Base-by-base conservation (phyloP, 2,329 filamentous ascomycete genomes). In the Aspergillus fijiensis region DNA sequence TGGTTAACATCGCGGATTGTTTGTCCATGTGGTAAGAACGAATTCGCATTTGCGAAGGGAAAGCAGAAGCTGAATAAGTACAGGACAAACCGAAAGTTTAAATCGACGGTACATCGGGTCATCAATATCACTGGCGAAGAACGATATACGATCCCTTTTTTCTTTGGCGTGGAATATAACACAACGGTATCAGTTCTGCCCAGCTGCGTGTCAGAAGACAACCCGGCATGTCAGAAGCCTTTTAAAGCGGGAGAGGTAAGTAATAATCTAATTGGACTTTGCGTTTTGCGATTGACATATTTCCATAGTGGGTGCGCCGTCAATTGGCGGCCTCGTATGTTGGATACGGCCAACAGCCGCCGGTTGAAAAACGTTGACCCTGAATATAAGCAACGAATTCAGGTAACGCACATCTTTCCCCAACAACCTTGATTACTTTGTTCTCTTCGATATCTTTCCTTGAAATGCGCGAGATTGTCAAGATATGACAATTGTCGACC, bases 101-200 rank as follows among this genome's bases (percentile, higher is more conserved):
- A 72, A 51, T 77, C 74, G 2, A 78, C 76, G 14, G 59, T 76
- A 10, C 77, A 79, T 57, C 70, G 77, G 0, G 77, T 76, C 1
- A 76, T 76, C 49, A 79, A 79, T 61, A 56, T 72, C 7, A 74
- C 73, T 1, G 75, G 73, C 0, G 51, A 71, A 48, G 76, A 79
- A 62, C 65, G 77, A 0, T 78, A 77, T 58, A 74, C 71, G 4
- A 74, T 79, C 25, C 75, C 76, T 0, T 76, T 80, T 48, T 80
- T 79, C 65, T 79, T 77, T 59, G 71, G 70, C 0, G 73, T 78
- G 0, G 76, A 79, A 58, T 77, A 78, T 21, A 72, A 79, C 58
- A 61, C 66, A 0, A 70, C 77, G 64, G 64, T 72, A 65, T 58
- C 60, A 2, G 67, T 68, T 5, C 16, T 71, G 12, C 61, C 64